phyloP scores from a whole-genome alignment of 1,284 basidiomycete genomes.

The Irpex sp. region DNA sequence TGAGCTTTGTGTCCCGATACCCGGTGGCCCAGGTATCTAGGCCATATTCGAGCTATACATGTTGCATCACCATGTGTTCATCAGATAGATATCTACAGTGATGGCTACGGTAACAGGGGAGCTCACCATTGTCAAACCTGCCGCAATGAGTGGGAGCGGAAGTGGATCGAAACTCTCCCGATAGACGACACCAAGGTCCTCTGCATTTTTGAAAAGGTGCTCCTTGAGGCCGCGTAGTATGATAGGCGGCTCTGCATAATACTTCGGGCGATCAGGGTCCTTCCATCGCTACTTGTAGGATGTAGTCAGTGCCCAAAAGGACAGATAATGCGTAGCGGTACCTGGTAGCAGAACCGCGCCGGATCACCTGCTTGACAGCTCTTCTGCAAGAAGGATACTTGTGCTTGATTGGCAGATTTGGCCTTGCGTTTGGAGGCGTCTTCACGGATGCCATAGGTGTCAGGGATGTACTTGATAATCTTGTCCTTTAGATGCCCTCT shows the following conservation, averaged over 20 bases:
- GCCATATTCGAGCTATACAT: background rate
- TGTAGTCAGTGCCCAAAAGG: too few relatives aligned
- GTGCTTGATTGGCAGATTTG: background rate
- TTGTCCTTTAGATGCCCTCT: background rate
- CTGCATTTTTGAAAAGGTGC: background rate
- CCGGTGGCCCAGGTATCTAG: slow-evolving; percentile 1
- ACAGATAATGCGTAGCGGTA: too few relatives aligned
- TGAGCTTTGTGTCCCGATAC: background rate
- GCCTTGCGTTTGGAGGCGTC: background rate
- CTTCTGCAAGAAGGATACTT: background rate
- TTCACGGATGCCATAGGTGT: background rate
- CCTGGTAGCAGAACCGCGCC: background rate
- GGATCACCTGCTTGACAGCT: background rate
- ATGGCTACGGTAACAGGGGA: background rate
- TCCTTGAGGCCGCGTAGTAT: slow-evolving; percentile 3
- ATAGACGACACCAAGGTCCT: background rate
- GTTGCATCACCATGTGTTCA: too few relatives aligned
- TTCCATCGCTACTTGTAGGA: background rate
- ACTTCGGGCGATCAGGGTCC: background rate
- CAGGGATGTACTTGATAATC: background rate
- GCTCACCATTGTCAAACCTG: slow-evolving; percentile 1
- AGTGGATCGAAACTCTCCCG: background rate
- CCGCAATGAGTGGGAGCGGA: slow-evolving; percentile 1
- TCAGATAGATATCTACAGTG: too few relatives aligned
- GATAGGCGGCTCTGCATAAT: slow-evolving; percentile 1